A percentile compares a stretch with the other conserved stretches of the same genome.
These are phyloP conservation scores for Discostella stelligera DNA, from an alignment of 352 stramenopile genomes.

Conservation along the genomic window DNA sequence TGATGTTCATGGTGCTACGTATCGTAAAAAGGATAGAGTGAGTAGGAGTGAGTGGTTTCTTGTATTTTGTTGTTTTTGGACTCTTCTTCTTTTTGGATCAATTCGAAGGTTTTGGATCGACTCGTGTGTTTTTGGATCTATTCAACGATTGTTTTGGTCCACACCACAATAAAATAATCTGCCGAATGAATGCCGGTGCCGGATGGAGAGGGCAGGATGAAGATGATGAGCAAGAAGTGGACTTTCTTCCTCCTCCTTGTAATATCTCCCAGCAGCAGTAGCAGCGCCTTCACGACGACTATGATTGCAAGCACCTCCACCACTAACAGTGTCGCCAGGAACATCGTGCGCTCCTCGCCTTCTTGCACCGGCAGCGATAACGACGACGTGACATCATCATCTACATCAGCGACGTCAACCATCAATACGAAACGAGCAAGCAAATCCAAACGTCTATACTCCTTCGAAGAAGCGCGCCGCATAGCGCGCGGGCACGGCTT, in stretches of 20 bases:
- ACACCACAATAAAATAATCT: no score
- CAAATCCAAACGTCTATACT: conserved; percentile 35
- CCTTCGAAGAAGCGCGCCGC: conserved; percentile 59
- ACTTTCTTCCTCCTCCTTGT: neutral
- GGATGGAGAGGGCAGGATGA: no score
- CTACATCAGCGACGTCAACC: conserved; percentile 16
- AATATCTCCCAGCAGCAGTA: neutral
- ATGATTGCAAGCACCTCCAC: neutral
- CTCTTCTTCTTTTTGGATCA: no score
- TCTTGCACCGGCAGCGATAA: neutral
- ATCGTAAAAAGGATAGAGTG: no score
- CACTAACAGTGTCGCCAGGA: neutral
- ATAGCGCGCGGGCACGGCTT: conserved; percentile 68
- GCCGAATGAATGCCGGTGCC: no score
- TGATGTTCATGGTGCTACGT: no score
- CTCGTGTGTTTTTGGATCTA: no score
- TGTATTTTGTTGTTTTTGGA: no score
- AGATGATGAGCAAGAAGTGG: neutral
- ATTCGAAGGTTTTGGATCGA: no score
- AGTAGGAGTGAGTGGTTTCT: no score
- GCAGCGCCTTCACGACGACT: neutral
- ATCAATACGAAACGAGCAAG: neutral
- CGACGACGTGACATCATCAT: neutral
- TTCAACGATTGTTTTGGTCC: no score
- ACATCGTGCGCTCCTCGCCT: neutral